Evolutionary conservation across 345 rosid species (phyloP), one percentile per base, ranked within the genome.

Genomic region (Rhodamnia rubescens): DNA sequence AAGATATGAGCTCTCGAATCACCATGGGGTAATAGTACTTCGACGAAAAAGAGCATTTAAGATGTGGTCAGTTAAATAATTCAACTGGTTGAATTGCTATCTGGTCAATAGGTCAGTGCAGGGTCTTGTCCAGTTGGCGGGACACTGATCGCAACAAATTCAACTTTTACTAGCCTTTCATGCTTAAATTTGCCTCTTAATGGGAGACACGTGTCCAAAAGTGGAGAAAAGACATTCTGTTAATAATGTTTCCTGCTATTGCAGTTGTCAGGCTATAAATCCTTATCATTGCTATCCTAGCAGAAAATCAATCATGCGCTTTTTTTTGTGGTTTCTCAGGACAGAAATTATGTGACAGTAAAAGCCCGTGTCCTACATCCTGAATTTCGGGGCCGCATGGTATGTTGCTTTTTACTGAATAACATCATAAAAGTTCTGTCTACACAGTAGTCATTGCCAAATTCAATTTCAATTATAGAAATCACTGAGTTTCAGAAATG

Each of bases 361-460:
- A 94, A 94, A 89, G 93, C 58, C 81, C 96, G 93, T 78, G 91
- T 91, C 59, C 69, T 97, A 75, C 81, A 92, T 91, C 99, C 99
- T 9, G 99, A 97, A 89, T 97, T 96, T 89, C 99, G 98, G 84
- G 99, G 98, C 83, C 96, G 99, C 84, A 96, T 97, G 99, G 99
- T 97, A 97, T 69, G 91, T 87, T 80, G 27, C 74, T 85, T 52
- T 47, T 47, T 50, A 57, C 36, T 84, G 53, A 61, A 32, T 49
- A 58, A 29, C n/a, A n/a, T 40, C 56, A 27, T 52, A 26, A 56
- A 55, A 44, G 47, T 52, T 82, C 53, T 53, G 44, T 82, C 24
- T 82, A 32, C 44, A 50, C 54, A 29, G n/a, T 53, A 82, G 22
- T 81, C 53, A 50, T 82, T 82, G 24, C 56, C 11, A n/a, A 44